Evolutionary conservation across 345 rosid genomes (phyloP), one percentile per base, ranked within the genome.

Genomic region (Eucalyptus decipiens): DNA sequence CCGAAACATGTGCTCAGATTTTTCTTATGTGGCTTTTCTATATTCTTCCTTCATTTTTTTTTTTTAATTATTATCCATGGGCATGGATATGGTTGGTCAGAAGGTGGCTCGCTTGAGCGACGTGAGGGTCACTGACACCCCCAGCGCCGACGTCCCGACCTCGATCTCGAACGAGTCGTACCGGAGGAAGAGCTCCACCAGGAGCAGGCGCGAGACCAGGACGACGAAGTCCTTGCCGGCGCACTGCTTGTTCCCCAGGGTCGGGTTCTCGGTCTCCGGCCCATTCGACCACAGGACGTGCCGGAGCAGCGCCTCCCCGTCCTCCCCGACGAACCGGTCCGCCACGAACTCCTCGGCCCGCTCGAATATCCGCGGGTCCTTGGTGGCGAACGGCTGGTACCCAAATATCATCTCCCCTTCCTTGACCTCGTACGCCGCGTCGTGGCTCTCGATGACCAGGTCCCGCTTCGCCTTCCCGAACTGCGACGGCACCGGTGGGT

Each of bases 271-370:
- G 2, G 95, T 95, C 94, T 98, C 96, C 2, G 96, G 96, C 10
- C 99, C 99, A 16, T 98, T 98, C 0, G 99, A 98, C 99, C 99
- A 98, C n/a, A 98, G 76, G 90, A 98, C 95, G 90, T 98, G 91
- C 91, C 88, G 51, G 85, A 97, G 88, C 90, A 95, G 34, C 92
- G 72, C 92, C 94, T 95, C 97, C 21, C 99, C 99, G 18, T 93
- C 94, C 49, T 94, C 96, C 1, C 98, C 97, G 2, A 94, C 91
- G 89, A 97, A 97, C 60, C 99, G 88, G 34, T 95, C 99, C 49
- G 98, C 88, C 24, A 97, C 94, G 90, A 96, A 97, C 93, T 97
- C 96, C 72, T 96, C 97, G 26, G 98, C 89, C 45, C 92, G 69
- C 5, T 94, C 94, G 88, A 97, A 97, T 3, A 97, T 95, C 89